These are phyloP conservation scores for Plectosphaerella cucumerina DNA, from an alignment of 2,329 filamentous ascomycete genomes.

Conservation along the genomic window DNA sequence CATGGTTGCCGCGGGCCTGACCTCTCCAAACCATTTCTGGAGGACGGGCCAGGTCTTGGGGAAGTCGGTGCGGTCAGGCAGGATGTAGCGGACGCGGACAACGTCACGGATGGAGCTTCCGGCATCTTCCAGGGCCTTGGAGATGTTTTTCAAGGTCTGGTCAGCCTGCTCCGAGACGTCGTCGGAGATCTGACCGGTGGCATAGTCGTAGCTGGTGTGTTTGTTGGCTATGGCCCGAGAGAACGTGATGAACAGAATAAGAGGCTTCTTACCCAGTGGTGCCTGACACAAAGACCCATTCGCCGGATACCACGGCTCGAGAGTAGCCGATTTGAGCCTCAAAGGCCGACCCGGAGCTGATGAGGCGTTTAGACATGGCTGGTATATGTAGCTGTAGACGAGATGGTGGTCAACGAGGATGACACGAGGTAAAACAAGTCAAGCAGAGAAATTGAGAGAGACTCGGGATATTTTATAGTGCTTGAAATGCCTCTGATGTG, in stretches of 20 bases:
- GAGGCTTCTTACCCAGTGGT: conserved; percentile 46
- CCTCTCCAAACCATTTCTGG: conserved; percentile 42
- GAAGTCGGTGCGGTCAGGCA: conserved; percentile 44
- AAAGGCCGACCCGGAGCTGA: conserved; percentile 47
- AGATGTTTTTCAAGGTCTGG: conserved; percentile 44
- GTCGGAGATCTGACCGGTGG: conserved; percentile 37
- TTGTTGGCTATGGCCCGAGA: not conserved
- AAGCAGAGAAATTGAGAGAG: too few relatives aligned
- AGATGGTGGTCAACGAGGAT: too few relatives aligned
- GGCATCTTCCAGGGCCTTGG: conserved; percentile 37
- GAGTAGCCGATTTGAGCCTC: conserved; percentile 52
- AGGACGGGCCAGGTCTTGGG: conserved; percentile 44
- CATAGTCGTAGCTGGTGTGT: conserved; percentile 43
- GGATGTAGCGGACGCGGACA: conserved; percentile 48
- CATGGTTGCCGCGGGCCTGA: conserved; percentile 52
- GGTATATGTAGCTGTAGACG: not conserved
- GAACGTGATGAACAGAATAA: not conserved
- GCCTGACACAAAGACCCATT: conserved; percentile 50
- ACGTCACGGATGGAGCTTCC: conserved; percentile 39
- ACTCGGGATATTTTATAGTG: too few relatives aligned
- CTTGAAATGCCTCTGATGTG: too few relatives aligned
- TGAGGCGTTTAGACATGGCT: conserved; percentile 31
- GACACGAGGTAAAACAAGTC: too few relatives aligned
- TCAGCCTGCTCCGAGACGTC: conserved; percentile 44
- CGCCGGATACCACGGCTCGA: conserved; percentile 45